These are phyloP conservation scores for Acorus gramineus DNA, from an alignment of 106 monocot species.

Conservation along the genomic window DNA sequence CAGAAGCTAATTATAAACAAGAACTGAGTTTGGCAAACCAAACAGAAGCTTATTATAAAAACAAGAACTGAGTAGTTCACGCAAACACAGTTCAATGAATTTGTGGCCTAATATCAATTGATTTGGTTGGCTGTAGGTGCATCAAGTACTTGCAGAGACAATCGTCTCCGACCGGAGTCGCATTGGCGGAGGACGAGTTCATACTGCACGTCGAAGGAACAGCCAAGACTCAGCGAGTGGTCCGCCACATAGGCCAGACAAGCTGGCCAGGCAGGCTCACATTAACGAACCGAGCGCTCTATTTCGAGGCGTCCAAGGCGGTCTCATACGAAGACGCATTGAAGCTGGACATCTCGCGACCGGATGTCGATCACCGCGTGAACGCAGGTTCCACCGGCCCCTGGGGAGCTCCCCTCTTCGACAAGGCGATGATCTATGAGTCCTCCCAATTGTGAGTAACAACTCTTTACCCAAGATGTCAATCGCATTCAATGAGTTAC, in stretches of 20 bases:
- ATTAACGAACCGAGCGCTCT: constrained; percentile 77
- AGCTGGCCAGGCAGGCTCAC: constrained; percentile 93
- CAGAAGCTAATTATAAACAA: too few species aligned
- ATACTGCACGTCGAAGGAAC: constrained; percentile 85
- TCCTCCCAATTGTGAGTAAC: constrained; percentile 42
- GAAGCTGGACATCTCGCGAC: constrained; percentile 45
- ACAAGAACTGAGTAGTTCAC: too few species aligned
- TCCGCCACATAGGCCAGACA: constrained; percentile 63
- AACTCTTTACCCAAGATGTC: background rate
- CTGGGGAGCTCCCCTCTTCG: constrained; percentile 80
- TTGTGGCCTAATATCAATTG: too few species aligned
- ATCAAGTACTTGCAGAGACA: constrained; percentile 45
- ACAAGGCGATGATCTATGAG: constrained; percentile 62
- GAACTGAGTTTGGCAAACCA: too few species aligned
- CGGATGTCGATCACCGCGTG: constrained; percentile 44
- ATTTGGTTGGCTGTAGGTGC: constrained; percentile 23
- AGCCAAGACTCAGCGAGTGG: constrained; percentile 59
- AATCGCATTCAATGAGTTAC: background rate
- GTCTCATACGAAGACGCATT: constrained; percentile 79
- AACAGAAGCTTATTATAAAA: too few species aligned
- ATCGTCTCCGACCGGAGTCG: constrained; percentile 46
- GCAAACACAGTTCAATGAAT: too few species aligned
- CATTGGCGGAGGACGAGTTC: constrained; percentile 69
- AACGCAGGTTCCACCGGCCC: constrained; percentile 73
- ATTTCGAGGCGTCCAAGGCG: constrained; percentile 79